These are phyloP conservation scores for Daphne laureola DNA, from an alignment of 441 rosid species.

Conservation along the genomic window DNA sequence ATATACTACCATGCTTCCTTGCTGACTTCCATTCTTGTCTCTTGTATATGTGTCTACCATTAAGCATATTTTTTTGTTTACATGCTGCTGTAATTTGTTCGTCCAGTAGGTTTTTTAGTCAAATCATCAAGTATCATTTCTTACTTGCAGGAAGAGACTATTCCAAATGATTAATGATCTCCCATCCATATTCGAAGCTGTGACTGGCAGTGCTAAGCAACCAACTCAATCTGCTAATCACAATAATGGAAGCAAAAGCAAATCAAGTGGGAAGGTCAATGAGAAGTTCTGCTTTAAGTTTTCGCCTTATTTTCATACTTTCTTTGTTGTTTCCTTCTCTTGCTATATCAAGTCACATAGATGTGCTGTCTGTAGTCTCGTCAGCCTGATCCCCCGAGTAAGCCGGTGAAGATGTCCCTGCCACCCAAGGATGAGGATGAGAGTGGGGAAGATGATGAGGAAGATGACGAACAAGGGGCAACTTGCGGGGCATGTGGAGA, in stretches of 20 bases:
- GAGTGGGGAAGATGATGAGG: slow-evolving; percentile 87
- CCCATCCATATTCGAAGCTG: slow-evolving; percentile 80
- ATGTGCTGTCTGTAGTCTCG: slow-evolving; percentile 33
- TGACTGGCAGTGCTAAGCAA: slow-evolving; percentile 65
- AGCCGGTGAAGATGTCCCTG: slow-evolving; percentile 43
- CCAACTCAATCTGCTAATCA: slow-evolving; percentile 50
- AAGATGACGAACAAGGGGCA: slow-evolving; percentile 83
- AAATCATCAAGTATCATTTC: too few species aligned
- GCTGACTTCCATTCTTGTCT: too few species aligned
- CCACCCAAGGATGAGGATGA: slow-evolving; percentile 65
- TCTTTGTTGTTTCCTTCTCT: slow-evolving; percentile 2
- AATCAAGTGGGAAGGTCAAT: slow-evolving; percentile 64
- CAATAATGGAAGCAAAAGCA: slow-evolving; percentile 57
- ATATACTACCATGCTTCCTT: too few species aligned
- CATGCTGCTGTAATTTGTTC: too few species aligned
- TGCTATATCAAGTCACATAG: neutral
- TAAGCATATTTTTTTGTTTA: too few species aligned
- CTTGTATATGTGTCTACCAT: too few species aligned
- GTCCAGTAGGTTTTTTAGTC: too few species aligned
- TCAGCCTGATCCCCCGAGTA: slow-evolving; percentile 42
- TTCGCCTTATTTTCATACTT: neutral
- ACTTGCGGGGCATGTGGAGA: slow-evolving; percentile 94
- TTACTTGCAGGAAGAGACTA: slow-evolving; percentile 69
- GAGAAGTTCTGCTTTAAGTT: slow-evolving; percentile 11
- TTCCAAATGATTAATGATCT: slow-evolving; percentile 85